Evolutionary conservation across 371 early-diverging fungal species (phyloP).

Genomic region (Haplosporangium sp.): DNA sequence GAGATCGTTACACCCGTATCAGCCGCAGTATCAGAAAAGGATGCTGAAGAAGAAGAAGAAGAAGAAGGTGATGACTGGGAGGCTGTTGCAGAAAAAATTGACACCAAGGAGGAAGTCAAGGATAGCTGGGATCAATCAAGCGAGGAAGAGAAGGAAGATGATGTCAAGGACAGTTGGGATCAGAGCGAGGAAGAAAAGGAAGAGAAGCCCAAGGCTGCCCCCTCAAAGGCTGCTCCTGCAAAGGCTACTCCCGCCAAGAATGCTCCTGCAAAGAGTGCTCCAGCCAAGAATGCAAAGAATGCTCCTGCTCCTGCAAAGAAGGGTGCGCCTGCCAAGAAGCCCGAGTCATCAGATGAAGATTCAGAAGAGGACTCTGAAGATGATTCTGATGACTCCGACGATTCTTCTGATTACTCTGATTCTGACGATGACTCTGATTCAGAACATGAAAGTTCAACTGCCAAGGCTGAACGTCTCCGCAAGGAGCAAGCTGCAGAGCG

Average conservation of each 20-base stretch:
- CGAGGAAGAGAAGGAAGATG: slow-evolving; percentile 59
- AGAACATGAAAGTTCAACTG: slow-evolving; percentile 70
- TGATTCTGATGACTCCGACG: slow-evolving; percentile 66
- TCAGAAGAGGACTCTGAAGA: slow-evolving; percentile 60
- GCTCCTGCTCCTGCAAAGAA: slow-evolving; percentile 45
- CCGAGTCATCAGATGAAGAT: slow-evolving; percentile 41
- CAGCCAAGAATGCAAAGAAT: slow-evolving; percentile 16
- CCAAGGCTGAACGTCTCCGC: slow-evolving; percentile 72
- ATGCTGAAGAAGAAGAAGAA: slow-evolving; percentile 62
- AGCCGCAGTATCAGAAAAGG: slow-evolving; percentile 57
- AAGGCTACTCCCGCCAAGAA: slow-evolving; percentile 40
- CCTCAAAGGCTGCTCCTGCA: slow-evolving; percentile 25
- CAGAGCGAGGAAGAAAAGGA: slow-evolving; percentile 61
- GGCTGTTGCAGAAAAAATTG: slow-evolving; percentile 52
- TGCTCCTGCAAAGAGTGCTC: slow-evolving; percentile 39
- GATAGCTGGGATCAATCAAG: slow-evolving; percentile 58
- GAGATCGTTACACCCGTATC: slow-evolving; percentile 34
- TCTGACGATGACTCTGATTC: slow-evolving; percentile 60
- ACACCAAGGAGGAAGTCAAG: slow-evolving; percentile 51
- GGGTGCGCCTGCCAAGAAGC: slow-evolving; percentile 48
- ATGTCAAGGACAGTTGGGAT: slow-evolving; percentile 77
- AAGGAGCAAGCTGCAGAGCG: slow-evolving; percentile 88
- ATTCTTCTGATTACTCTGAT: slow-evolving; percentile 63
- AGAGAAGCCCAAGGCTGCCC: slow-evolving; percentile 43
- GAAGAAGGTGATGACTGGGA: slow-evolving; percentile 61